A percentile compares a stretch with the other conserved stretches of the same genome.
phyloP scores from a whole-genome alignment of 2,329 filamentous ascomycete species.

The Colletotrichum spinosum region DNA sequence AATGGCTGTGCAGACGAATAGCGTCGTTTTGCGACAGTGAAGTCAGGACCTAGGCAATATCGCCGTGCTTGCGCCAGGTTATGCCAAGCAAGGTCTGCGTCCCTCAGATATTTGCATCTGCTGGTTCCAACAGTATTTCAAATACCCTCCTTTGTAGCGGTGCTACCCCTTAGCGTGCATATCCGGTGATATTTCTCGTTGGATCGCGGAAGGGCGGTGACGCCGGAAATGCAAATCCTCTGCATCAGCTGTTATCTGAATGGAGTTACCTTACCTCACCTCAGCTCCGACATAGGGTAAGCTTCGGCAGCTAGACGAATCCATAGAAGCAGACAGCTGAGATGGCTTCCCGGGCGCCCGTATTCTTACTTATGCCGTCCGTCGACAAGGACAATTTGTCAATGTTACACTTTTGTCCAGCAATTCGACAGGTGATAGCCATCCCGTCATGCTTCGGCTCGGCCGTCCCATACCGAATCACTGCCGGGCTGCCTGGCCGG shows the following conservation, averaged over 20 bases:
- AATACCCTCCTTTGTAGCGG: conserved; percentile 5
- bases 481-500: not conserved
- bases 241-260: conserved; percentile 21
- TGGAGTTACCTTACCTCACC: conserved; percentile 19
- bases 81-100: too few relatives aligned
- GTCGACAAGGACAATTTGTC: conserved; percentile 5
- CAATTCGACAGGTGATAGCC: conserved; percentile 4
- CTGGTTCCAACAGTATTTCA: conserved; percentile 24
- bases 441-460: conserved; percentile 10
- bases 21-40: too few relatives aligned
- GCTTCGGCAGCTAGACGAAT: too few relatives aligned
- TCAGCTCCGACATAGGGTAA: not conserved
- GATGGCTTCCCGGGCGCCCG: not conserved
- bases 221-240: conserved; percentile 10
- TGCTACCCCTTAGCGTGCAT: not conserved
- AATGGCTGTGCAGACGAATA: too few relatives aligned
- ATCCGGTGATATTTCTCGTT: conserved; percentile 16
- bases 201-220: conserved; percentile 23
- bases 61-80: too few relatives aligned
- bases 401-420: conserved; percentile 11
- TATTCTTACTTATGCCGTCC: not conserved
- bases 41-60: too few relatives aligned
- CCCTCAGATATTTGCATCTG: not conserved
- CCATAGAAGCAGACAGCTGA: too few relatives aligned
- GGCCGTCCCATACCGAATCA: not conserved